phyloP scores from a whole-genome alignment of 2,329 filamentous ascomycete genomes.

The Dactylellina haptotyla region DNA sequence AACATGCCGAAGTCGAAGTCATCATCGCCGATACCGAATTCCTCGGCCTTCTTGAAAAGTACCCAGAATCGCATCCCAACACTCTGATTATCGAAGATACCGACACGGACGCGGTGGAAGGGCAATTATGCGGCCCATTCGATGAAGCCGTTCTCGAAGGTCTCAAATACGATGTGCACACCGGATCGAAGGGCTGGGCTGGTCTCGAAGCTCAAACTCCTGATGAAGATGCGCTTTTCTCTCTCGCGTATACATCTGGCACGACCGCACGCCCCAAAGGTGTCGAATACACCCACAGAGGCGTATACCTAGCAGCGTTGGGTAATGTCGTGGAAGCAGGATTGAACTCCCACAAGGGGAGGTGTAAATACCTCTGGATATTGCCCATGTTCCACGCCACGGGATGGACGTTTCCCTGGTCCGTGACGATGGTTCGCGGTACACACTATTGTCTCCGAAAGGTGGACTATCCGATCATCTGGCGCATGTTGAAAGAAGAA shows the following conservation, averaged over 20 bases:
- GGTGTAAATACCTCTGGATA: slow-evolving; percentile 89
- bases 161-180: slow-evolving; percentile 74
- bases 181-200: slow-evolving; percentile 77
- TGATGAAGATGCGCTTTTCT: slow-evolving; percentile 82
- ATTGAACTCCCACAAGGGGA: slow-evolving; percentile 74
- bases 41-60: slow-evolving; percentile 71
- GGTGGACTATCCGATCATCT: slow-evolving; percentile 93
- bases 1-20: slow-evolving; percentile 83
- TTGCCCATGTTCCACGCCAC: slow-evolving; percentile 72
- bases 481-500: slow-evolving; percentile 86
- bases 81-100: slow-evolving; percentile 71
- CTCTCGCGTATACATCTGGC: slow-evolving; percentile 91
- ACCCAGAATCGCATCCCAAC: slow-evolving; percentile 37
- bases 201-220: slow-evolving; percentile 75
- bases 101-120: slow-evolving; percentile 81
- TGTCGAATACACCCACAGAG: slow-evolving; percentile 88
- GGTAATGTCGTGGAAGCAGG: slow-evolving; percentile 90
- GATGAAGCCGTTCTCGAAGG: slow-evolving; percentile 86
- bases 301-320: slow-evolving; percentile 83
- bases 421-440: slow-evolving; percentile 90
- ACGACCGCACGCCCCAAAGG: slow-evolving; percentile 74
- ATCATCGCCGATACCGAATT: slow-evolving; percentile 91
- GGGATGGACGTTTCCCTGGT: slow-evolving; percentile 91
- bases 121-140: slow-evolving; percentile 79
- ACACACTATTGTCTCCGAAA: slow-evolving; percentile 94